Evolutionary conservation across 1,284 basidiomycete genomes (phyloP).

Genomic region (Ustilago shanxiensis): DNA sequence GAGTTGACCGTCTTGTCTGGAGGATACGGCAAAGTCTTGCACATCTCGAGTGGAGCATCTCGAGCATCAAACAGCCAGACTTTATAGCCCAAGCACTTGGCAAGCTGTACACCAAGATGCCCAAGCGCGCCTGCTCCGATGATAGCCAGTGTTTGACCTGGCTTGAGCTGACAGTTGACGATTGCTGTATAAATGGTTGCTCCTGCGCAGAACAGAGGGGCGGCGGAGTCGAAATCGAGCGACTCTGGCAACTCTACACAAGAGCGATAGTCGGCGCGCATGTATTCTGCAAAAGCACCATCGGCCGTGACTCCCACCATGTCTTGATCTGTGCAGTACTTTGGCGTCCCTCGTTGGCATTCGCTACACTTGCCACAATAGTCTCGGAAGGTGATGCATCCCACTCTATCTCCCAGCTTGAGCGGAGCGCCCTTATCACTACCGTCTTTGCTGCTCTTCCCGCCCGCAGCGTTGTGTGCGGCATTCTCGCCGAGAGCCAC

Average conservation of each 20-base stretch:
- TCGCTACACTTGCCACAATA: slow-evolving; percentile 50
- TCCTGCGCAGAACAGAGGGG: slow-evolving; percentile 72
- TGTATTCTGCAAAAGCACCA: slow-evolving; percentile 59
- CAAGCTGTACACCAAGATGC: slow-evolving; percentile 69
- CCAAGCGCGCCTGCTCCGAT: slow-evolving; percentile 71
- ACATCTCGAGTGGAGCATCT: slow-evolving; percentile 37
- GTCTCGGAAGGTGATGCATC: slow-evolving; percentile 58
- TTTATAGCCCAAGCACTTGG: slow-evolving; percentile 67
- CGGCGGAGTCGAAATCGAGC: slow-evolving; percentile 57
- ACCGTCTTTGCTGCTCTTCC: slow-evolving; percentile 3
- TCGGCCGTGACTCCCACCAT: slow-evolving; percentile 47
- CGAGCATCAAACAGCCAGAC: slow-evolving; percentile 64
- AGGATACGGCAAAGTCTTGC: slow-evolving; percentile 31
- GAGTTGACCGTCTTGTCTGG: slow-evolving; percentile 50
- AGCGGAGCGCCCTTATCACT: slow-evolving; percentile 8
- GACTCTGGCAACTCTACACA: slow-evolving; percentile 56
- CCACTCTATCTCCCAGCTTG: slow-evolving; percentile 60
- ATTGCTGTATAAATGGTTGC: slow-evolving; percentile 70
- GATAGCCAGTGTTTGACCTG: slow-evolving; percentile 69
- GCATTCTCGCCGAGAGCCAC: slow-evolving; percentile 29
- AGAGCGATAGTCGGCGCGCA: slow-evolving; percentile 52
- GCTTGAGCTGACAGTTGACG: slow-evolving; percentile 44
- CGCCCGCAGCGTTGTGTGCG: slow-evolving; percentile 17
- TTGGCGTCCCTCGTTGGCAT: slow-evolving; percentile 50
- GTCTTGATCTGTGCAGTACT: slow-evolving; percentile 51